A percentile compares a stretch with the other conserved stretches of the same genome.
phyloP scores from a whole-genome alignment of 2,329 filamentous ascomycete species.

The Alternaria incomplexa region DNA sequence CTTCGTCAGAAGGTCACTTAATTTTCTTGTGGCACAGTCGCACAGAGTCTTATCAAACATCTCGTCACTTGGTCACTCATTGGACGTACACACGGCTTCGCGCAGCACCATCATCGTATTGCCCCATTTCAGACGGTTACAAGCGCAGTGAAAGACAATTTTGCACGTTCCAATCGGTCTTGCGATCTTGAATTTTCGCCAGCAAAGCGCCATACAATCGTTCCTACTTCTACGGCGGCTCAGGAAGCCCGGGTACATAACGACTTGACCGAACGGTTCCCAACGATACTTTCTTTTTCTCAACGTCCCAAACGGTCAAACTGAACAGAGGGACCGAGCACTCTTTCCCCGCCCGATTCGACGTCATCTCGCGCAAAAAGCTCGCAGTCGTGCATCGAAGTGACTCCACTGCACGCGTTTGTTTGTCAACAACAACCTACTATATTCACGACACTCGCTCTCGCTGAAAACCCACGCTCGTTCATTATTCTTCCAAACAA shows the following conservation, averaged over 20 bases:
- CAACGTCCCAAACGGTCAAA: not conserved
- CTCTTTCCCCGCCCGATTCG: not conserved
- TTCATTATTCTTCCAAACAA: not conserved
- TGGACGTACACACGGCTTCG: slow-evolving; percentile 4
- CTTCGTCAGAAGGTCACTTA: not conserved
- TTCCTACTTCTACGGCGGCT: not conserved
- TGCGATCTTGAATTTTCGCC: not conserved
- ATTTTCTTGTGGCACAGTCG: not conserved
- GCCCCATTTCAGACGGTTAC: slow-evolving; percentile 14
- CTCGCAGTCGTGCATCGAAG: not conserved
- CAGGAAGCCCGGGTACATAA: not conserved
- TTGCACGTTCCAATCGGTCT: not conserved
- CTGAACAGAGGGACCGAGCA: not conserved
- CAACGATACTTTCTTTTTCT: not conserved
- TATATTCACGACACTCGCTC: slow-evolving; percentile 1
- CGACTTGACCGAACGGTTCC: not conserved
- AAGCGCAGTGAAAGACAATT: not conserved
- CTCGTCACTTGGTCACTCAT: slow-evolving; percentile 3
- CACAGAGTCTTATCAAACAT: slow-evolving; percentile 8
- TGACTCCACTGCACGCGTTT: slow-evolving; percentile 3
- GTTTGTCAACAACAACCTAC: slow-evolving; percentile 14
- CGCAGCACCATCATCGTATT: slow-evolving; percentile 8
- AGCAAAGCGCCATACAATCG: not conserved
- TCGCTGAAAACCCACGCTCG: not conserved
- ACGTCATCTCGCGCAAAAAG: not conserved